phyloP scores from a whole-genome alignment of 2,329 filamentous ascomycete species.

The Fusarium graminum region DNA sequence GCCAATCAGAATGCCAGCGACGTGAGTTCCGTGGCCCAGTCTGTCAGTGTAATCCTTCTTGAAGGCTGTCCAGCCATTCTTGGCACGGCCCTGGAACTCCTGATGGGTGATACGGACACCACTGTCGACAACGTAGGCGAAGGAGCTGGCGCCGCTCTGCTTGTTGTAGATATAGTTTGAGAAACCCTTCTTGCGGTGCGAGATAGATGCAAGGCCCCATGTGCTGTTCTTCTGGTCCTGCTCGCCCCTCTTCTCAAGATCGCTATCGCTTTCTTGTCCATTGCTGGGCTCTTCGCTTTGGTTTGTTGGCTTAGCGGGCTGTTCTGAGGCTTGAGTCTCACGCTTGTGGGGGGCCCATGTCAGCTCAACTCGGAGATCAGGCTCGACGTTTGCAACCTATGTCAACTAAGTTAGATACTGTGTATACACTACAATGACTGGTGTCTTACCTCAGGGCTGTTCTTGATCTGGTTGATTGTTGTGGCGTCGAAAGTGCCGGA shows the following conservation, averaged over 20 bases:
- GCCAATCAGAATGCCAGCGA: slow-evolving; percentile 54
- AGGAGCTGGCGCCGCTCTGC: slow-evolving; percentile 61
- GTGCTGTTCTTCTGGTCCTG: slow-evolving; percentile 49
- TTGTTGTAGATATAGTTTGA: slow-evolving; percentile 64
- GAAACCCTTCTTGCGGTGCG: slow-evolving; percentile 47
- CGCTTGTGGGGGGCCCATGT: slow-evolving; percentile 23
- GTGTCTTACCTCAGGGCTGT: slow-evolving; percentile 56
- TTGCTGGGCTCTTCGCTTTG: background rate
- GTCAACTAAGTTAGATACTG: slow-evolving; percentile 6
- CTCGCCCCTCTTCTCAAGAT: slow-evolving; percentile 45
- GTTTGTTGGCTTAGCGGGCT: slow-evolving; percentile 1
- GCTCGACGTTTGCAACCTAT: slow-evolving; percentile 50
- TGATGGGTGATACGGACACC: slow-evolving; percentile 68
- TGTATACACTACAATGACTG: rapidly evolving
- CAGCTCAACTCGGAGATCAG: slow-evolving; percentile 49
- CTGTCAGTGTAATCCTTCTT: slow-evolving; percentile 47
- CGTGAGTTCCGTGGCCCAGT: slow-evolving; percentile 60
- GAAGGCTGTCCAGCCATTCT: slow-evolving; percentile 46
- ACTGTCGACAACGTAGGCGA: slow-evolving; percentile 74
- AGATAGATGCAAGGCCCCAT: slow-evolving; percentile 53
- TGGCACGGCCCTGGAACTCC: slow-evolving; percentile 67
- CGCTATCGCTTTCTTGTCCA: background rate
- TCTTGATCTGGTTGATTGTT: slow-evolving; percentile 58
- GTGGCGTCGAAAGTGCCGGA: slow-evolving; percentile 58
- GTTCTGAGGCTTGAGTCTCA: slow-evolving; percentile 3